Percentiles rank a stretch among this genome's conserved stretches.
Conservation (phyloP, 257 asterid species). For the Solanum dulcamara region DNA sequence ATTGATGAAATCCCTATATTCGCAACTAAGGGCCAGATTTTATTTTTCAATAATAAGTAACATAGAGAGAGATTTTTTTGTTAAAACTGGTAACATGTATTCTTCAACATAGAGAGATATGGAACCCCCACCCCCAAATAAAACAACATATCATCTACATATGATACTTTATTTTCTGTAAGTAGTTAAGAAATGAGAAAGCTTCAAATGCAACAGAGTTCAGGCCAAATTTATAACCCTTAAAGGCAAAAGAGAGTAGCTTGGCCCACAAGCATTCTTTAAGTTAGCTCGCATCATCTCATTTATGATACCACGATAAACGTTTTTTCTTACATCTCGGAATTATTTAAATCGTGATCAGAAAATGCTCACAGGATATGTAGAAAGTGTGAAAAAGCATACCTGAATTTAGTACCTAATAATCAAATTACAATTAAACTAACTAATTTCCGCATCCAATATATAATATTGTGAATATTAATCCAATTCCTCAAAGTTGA, state of each 20-base stretch:
- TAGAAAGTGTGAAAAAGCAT: neutral
- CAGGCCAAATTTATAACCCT: neutral
- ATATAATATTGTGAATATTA: neutral
- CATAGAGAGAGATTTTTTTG: neutral
- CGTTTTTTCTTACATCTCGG: neutral
- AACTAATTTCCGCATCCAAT: neutral
- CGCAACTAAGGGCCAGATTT: neutral
- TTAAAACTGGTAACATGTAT: too few relatives aligned
- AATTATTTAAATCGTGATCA: neutral
- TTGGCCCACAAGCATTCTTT: neutral
- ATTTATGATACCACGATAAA: neutral
- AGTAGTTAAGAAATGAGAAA: neutral
- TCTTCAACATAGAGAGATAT: neutral
- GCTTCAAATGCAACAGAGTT: neutral
- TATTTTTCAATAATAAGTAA: neutral
- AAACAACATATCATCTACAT: neutral
- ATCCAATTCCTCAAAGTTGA: neutral
- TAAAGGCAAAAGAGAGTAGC: neutral
- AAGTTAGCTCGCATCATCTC: neutral
- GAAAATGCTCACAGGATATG: neutral
- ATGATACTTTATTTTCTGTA: neutral
- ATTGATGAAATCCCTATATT: neutral
- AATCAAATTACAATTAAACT: neutral
- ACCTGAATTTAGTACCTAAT: neutral
- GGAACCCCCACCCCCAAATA: neutral